Evolutionary conservation across 2,329 filamentous ascomycete species (phyloP), one percentile per base, ranked within the genome.

Genomic region (Fusarium citri): DNA sequence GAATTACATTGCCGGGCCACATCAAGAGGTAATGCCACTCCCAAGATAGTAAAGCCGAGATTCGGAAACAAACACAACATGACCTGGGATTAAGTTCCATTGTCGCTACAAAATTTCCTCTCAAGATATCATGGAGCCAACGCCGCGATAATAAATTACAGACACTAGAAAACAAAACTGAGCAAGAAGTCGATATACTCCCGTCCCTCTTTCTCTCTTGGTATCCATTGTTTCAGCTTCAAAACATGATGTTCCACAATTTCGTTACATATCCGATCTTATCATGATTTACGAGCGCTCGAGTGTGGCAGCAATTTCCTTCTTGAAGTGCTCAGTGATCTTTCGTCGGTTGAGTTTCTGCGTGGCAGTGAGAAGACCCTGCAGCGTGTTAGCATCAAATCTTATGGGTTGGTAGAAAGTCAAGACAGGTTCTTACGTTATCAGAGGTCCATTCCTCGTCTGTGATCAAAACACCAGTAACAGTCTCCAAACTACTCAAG

Each of bases 371-470:
- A 88, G 86, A 28, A 89, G 80, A 4, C 86, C 86, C 87, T 89
- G 59, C 31, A 14, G 41, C 37, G 14, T 8, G 59, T 80, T 72
- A 77, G 68, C 55, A 61, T 56, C 15, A 15, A 11, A 23, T 20
- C 43, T 56, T 37, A 22, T 10, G 10, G n/a, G 47, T 28, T 14
- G 4, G 7, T 25, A 23, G 9, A 43, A 37, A 49, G 10, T 20
- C 12, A 34, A 28, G 8, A 34, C 18, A n/a, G 22, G 45, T 61
- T 87, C 92, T 90, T 84, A 95, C 93, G 77, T 90, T 96, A 63
- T 89, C 87, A 55, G 94, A 92, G 58, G 91, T 95, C 94, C 94
- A 97, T 80, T 97, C 94, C 77, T 95, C 93, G 70, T 95, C 92
- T 1, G 91, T 89, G 59, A 97, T 79, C 26, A 95, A 92, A 22